phyloP scores from a whole-genome alignment of 2,329 filamentous ascomycete genomes.

The Zymoseptoria tritici region DNA sequence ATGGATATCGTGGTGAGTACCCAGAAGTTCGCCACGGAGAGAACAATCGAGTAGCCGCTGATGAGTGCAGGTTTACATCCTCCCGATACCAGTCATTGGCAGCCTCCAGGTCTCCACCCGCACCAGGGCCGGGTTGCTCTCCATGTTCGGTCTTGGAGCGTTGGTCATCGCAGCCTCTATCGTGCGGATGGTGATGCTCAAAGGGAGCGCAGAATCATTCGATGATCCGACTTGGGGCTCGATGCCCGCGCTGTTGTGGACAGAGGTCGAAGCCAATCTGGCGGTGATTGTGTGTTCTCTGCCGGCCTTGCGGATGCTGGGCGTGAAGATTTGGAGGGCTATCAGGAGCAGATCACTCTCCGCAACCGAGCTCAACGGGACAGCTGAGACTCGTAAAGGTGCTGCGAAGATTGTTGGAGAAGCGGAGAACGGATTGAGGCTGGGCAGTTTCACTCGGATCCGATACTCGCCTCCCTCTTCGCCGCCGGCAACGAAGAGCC shows the following conservation, averaged over 20 bases:
- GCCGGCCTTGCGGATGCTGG: slow-evolving; percentile 13
- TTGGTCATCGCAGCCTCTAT: slow-evolving; percentile 24
- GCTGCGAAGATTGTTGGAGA: not conserved
- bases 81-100: slow-evolving; percentile 24
- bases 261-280: slow-evolving; percentile 22
- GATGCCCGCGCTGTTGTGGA: slow-evolving; percentile 20
- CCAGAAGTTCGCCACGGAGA: too few species aligned
- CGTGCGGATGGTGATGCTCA: slow-evolving; percentile 21
- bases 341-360: not conserved
- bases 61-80: slow-evolving; percentile 17
- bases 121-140: slow-evolving; percentile 18
- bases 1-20: slow-evolving; percentile 22
- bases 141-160: slow-evolving; percentile 20
- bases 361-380: not conserved
- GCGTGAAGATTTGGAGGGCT: not conserved
- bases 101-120: slow-evolving; percentile 17
- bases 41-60: not conserved
- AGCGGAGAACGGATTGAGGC: not conserved
- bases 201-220: slow-evolving; percentile 10
- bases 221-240: slow-evolving; percentile 21
- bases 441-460: not conserved
- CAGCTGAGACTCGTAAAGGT: not conserved
- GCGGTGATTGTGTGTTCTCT: slow-evolving; percentile 22
- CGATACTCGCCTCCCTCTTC: not conserved
- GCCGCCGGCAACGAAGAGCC: not conserved